Percentiles rank a stretch among this genome's conserved stretches.
phyloP scores from a whole-genome alignment of 352 stramenopile genomes.

The Pythium dissimile region DNA sequence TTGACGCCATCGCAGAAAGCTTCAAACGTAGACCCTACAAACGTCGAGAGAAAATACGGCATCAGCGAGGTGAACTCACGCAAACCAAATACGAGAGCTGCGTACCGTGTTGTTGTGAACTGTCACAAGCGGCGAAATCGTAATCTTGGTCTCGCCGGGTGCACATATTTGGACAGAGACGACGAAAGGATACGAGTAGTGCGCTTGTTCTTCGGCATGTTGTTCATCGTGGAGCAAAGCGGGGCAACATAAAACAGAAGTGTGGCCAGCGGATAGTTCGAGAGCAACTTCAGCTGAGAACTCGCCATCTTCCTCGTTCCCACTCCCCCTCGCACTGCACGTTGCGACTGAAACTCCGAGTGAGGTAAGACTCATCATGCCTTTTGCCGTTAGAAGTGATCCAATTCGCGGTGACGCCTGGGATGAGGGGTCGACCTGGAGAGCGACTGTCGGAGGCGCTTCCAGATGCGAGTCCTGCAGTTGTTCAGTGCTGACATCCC shows the following conservation, averaged over 20 bases:
- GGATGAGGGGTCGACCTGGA: too few relatives aligned
- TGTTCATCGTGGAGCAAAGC: not conserved
- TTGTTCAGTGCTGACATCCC: too few relatives aligned
- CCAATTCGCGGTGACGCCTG: too few relatives aligned
- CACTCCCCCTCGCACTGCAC: too few relatives aligned
- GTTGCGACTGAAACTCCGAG: too few relatives aligned
- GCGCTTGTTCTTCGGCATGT: not conserved
- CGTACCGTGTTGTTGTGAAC: conserved; percentile 25
- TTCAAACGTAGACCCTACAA: conserved; percentile 7
- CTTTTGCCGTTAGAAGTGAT: too few relatives aligned
- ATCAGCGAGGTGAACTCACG: not conserved
- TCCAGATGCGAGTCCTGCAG: too few relatives aligned
- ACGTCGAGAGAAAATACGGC: not conserved
- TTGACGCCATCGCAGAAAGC: not conserved
- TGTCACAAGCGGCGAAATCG: conserved; percentile 8
- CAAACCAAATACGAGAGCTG: not conserved
- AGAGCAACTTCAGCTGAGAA: too few relatives aligned
- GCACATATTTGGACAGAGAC: not conserved
- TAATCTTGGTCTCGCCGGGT: conserved; percentile 1
- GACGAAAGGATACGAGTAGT: conserved; percentile 8
- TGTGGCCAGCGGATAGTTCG: too few relatives aligned
- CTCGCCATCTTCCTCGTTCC: too few relatives aligned
- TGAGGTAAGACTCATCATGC: too few relatives aligned
- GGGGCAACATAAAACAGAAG: not conserved
- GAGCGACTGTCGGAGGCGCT: too few relatives aligned